Base-by-base conservation (phyloP, 1,284 basidiomycete species). In the Singerocomus inundabilis region DNA sequence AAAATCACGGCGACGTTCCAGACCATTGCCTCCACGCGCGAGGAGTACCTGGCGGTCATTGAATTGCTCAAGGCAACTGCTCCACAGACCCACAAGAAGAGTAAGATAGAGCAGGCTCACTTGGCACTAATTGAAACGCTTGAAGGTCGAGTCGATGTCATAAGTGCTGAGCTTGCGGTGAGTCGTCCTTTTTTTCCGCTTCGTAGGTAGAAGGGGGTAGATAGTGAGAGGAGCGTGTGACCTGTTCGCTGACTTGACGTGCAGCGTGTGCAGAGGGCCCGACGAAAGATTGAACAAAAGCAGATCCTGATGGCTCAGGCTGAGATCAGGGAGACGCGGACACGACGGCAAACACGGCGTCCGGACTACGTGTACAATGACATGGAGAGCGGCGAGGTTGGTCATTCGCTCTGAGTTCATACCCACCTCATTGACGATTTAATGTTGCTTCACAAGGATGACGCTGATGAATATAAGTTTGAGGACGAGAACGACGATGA, bases 291-390 rank as follows among this genome's bases (percentile, higher is more conserved):
- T 45, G 83, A 88, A 62, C 82, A 87, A 63, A 78, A 76, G 49
- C 76, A 80, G 42, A 64, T 82, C 26, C 71, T 85, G 53, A 71
- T 81, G 57, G 85, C 84, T 6, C 85, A 88, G 61, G 82, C 84
- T 39, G 88, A 90, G 66, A 69, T 89, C 52, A 79, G 88, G 52
- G 80, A 85, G 66, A 90, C 88, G 26, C 77, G 88, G 53, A 90
- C 88, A 29, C 76, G 82, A 53, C 75, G 85, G 46, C 79, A 81
- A 68, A 81, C 83, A 8, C 78, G 78, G 44, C 81, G 80, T 57
- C 85, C 86, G 38, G 85, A 89, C 71, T 91, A 91, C 69, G 85
- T 86, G 42, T 89, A 90, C 68, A 75, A 78, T 59, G 79, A 84
- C 56, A 76, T 76, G 53, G 76, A 77, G 53, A 82, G 77, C 44